A percentile compares a stretch with the other conserved stretches of the same genome.
Conservation (phyloP, 2,329 filamentous ascomycete genomes). For the Colletotrichum liaoningense region DNA sequence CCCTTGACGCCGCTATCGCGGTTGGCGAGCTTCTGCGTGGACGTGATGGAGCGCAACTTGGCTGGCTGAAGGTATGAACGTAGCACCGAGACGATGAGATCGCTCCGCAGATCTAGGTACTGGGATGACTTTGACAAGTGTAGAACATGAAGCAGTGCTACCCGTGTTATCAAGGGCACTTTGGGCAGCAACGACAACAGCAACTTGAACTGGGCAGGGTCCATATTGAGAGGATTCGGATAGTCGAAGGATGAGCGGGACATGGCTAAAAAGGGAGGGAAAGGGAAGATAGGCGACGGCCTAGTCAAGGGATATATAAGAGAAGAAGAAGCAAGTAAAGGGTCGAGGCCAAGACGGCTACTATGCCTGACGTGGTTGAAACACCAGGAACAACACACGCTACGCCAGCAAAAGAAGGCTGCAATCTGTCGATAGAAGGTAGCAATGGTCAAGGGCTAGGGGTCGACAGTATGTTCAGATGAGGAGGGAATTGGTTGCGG, state of each 20-base stretch:
- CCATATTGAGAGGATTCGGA: conserved; percentile 27
- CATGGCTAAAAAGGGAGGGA: background rate
- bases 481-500: background rate
- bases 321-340: conserved; percentile 5
- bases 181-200: conserved; percentile 58
- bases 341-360: conserved; percentile 5
- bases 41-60: conserved; percentile 63
- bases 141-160: conserved; percentile 72
- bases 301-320: conserved; percentile 3
- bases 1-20: conserved; percentile 79
- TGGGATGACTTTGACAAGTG: conserved; percentile 75
- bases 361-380: conserved; percentile 28
- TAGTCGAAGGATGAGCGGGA: background rate
- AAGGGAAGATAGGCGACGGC: background rate
- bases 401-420: conserved; percentile 12
- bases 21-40: conserved; percentile 71
- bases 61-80: conserved; percentile 68
- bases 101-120: conserved; percentile 83
- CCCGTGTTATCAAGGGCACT: conserved; percentile 71
- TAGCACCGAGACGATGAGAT: conserved; percentile 78
- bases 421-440: background rate
- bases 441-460: conserved; percentile 13
- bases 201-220: conserved; percentile 31
- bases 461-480: conserved; percentile 19
- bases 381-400: conserved; percentile 17